A percentile compares a stretch with the other conserved stretches of the same genome.
These are phyloP conservation scores for Backusella tuberculispora DNA, from an alignment of 192 early-diverging fungal species.

Conservation along the genomic window DNA sequence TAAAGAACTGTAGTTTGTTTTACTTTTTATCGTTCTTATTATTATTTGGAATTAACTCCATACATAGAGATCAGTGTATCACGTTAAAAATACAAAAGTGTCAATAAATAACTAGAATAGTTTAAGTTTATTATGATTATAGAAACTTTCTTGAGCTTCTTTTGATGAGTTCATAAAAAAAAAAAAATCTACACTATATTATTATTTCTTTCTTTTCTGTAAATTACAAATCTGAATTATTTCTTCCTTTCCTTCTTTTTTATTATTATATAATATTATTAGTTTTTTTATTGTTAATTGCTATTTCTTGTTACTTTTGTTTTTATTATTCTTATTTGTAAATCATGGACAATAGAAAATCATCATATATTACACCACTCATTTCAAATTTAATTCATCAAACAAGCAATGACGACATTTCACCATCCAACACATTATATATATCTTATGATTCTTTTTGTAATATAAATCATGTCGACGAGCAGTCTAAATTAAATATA, in stretches of 20 bases:
- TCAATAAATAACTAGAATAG: neutral
- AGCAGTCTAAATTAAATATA: neutral
- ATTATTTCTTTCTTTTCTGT: neutral
- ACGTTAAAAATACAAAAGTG: neutral
- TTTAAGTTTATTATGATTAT: neutral
- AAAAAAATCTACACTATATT: neutral
- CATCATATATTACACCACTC: neutral
- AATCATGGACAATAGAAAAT: neutral
- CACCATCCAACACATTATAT: neutral
- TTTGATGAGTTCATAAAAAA: neutral
- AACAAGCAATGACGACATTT: neutral
- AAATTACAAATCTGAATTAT: no score
- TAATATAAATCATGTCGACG: neutral
- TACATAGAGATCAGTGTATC: no score
- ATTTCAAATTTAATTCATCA: constrained; percentile 3
- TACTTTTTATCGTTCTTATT: no score
- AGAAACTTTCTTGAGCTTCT: constrained; percentile 1
- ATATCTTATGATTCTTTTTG: neutral
- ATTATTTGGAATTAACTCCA: no score
- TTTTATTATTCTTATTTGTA: neutral
- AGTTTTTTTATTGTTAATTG: neutral
- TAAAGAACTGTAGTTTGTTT: neutral
- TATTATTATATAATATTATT: neutral
- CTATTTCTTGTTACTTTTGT: neutral
- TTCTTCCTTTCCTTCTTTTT: neutral